These are phyloP conservation scores for Botryotinia globosa DNA, from an alignment of 2,329 filamentous ascomycete genomes.

Conservation along the genomic window DNA sequence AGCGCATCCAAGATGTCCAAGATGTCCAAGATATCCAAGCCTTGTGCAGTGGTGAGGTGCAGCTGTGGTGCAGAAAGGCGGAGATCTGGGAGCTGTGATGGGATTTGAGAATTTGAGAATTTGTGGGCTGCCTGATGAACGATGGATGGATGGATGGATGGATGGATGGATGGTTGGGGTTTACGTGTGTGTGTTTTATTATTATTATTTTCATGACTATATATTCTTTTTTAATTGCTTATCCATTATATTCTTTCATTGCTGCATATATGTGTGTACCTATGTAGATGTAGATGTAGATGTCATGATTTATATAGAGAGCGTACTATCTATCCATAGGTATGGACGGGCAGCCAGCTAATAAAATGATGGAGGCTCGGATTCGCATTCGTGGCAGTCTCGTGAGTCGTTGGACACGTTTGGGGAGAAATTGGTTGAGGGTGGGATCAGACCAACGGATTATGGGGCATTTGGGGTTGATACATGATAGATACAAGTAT, in stretches of 20 bases:
- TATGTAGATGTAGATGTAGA: not conserved
- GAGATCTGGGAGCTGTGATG: constrained; percentile 16
- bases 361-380: not conserved
- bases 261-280: not conserved
- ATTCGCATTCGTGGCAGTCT: constrained; percentile 13
- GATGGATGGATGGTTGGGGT: not conserved
- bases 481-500: no score
- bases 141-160: not conserved
- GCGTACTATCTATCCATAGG: no score
- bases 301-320: not conserved
- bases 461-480: not conserved
- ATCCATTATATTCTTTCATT: not conserved
- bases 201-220: no score
- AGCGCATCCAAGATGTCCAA: constrained; percentile 1
- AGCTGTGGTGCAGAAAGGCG: constrained; percentile 19
- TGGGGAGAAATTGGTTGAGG: not conserved
- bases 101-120: not conserved
- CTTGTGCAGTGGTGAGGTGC: constrained; percentile 8
- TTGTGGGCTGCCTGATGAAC: constrained; percentile 10
- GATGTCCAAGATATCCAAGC: constrained; percentile 13
- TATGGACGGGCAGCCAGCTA: no score
- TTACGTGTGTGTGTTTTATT: not conserved
- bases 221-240: no score
- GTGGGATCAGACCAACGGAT: constrained; percentile 4
- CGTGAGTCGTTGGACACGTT: constrained; percentile 13